Evolutionary conservation across 345 rosid species (phyloP), one percentile per base, ranked within the genome.

Genomic region (Excoecaria agallocha): DNA sequence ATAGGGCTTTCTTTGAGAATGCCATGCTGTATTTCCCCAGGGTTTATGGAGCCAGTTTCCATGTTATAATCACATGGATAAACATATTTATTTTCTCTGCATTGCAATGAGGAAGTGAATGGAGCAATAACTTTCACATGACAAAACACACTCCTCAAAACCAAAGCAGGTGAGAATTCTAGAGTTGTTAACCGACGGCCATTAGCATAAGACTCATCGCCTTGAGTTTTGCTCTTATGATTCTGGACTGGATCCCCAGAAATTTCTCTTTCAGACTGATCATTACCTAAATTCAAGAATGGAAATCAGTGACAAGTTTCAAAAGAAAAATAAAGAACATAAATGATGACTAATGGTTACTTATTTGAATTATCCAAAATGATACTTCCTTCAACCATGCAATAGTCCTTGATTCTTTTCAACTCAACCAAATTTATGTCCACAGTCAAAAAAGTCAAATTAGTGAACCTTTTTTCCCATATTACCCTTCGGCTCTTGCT

Each of bases 141-240:
- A 49, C 68, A 77, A 75, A 91, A 85, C 55, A 84, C 83, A 81
- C 92, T 89, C 80, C 85, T 82, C 66, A 85, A 78, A 72, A 84
- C 62, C 20, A 77, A 78, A 78, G 89, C 78, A 72, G 85, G 82
- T 43, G 82, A 79, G 74, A 64, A 78, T 71, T 75, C 68, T 43
- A 52, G 52, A 69, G 70, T 22, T 37, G 72, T 24, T 43, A 74
- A 64, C 64, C 54, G 74, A 37, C 76, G 71, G 77, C 46, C 81
- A 75, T 77, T 76, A 49, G 49, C 25, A n/a, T 80, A 69, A 79
- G 57, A 69, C 57, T 71, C 79, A 68, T 69, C 77, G 59, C 79
- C 81, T 70, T 81, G 69, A 41, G 74, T 80, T 70, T 78, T 77
- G 16, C 48, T 74, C 66, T 75, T 84, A 70, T 76, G 73, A 50